Conservation (phyloP, 371 early-diverging fungal genomes). For the Fennellomyces sp. region DNA sequence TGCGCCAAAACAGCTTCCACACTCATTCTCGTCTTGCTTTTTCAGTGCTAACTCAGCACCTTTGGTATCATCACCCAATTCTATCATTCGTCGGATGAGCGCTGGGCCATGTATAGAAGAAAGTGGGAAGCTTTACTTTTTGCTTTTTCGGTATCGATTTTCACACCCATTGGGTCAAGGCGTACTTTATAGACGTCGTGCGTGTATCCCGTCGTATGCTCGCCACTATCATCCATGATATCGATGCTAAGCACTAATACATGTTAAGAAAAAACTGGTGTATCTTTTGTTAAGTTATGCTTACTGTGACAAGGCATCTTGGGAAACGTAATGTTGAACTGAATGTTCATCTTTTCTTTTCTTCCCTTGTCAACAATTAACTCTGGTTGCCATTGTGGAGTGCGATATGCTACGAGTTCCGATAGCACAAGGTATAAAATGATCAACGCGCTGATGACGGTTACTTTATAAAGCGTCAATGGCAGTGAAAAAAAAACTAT, state of each 20-base stretch:
- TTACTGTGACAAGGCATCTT: conserved; percentile 89
- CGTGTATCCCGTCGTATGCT: conserved; percentile 80
- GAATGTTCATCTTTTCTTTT: conserved; percentile 88
- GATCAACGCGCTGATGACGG: conserved; percentile 74
- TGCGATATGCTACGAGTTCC: conserved; percentile 82
- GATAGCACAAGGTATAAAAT: conserved; percentile 77
- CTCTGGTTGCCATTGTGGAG: conserved; percentile 69
- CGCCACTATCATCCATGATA: conserved; percentile 94
- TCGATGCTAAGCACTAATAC: conserved; percentile 90
- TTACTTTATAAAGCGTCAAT: conserved; percentile 59
- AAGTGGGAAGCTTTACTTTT: conserved; percentile 35
- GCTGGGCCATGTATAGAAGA: not conserved
- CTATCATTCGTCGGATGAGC: conserved; percentile 12
- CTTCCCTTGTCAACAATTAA: conserved; percentile 85
- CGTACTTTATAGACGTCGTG: conserved; percentile 85
- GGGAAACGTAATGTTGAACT: conserved; percentile 91
- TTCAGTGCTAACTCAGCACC: conserved; percentile 42
- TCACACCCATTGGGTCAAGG: conserved; percentile 67
- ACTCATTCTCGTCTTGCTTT: conserved; percentile 60
- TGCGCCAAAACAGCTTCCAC: conserved; percentile 93
- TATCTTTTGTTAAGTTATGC: no score
- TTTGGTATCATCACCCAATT: conserved; percentile 49
- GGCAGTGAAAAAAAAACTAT: not conserved
- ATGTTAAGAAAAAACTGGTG: no score
- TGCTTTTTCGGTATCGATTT: conserved; percentile 60